Conservation (phyloP, 768 basidiomycete genomes). For the Lactifluus piperatus region DNA sequence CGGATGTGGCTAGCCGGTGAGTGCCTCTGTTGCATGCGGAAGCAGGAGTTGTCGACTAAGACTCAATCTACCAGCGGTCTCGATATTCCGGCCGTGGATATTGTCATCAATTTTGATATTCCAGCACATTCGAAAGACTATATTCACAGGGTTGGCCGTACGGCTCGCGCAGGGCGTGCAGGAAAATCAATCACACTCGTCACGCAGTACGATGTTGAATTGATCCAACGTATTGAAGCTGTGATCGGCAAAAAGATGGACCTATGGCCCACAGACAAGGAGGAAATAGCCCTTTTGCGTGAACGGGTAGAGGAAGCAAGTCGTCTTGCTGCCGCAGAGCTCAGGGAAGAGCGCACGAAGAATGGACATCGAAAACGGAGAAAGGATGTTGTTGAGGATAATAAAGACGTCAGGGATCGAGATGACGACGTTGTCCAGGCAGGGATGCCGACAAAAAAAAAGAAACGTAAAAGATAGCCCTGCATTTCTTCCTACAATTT, state of each 20-base stretch:
- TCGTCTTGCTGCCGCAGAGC: slow-evolving; percentile 62
- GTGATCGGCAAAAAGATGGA: slow-evolving; percentile 92
- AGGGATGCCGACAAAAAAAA: slow-evolving; percentile 68
- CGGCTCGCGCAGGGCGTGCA: slow-evolving; percentile 93
- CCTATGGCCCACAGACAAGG: slow-evolving; percentile 76
- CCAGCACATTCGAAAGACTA: slow-evolving; percentile 99
- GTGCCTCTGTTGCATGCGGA: slow-evolving; percentile 22
- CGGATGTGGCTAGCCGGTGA: slow-evolving; percentile 89
- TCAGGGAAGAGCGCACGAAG: slow-evolving; percentile 64
- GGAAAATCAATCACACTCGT: slow-evolving; percentile 98
- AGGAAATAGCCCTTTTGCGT: slow-evolving; percentile 78
- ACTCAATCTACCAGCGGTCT: slow-evolving; percentile 53
- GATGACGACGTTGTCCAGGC: slow-evolving; percentile 92
- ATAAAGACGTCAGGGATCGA: slow-evolving; percentile 71
- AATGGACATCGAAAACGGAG: slow-evolving; percentile 42
- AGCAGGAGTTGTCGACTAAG: not conserved
- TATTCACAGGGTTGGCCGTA: slow-evolving; percentile 95
- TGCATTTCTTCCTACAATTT: not conserved
- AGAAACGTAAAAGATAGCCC: slow-evolving; percentile 38
- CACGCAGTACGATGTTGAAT: slow-evolving; percentile 96
- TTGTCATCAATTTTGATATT: slow-evolving; percentile 97
- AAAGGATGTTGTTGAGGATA: slow-evolving; percentile 39
- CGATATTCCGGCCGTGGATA: slow-evolving; percentile 92
- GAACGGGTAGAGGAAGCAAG: slow-evolving; percentile 88
- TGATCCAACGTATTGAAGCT: slow-evolving; percentile 88